phyloP scores from a whole-genome alignment of 2,329 filamentous ascomycete genomes.

The Sclerotinia sclerotiorum region DNA sequence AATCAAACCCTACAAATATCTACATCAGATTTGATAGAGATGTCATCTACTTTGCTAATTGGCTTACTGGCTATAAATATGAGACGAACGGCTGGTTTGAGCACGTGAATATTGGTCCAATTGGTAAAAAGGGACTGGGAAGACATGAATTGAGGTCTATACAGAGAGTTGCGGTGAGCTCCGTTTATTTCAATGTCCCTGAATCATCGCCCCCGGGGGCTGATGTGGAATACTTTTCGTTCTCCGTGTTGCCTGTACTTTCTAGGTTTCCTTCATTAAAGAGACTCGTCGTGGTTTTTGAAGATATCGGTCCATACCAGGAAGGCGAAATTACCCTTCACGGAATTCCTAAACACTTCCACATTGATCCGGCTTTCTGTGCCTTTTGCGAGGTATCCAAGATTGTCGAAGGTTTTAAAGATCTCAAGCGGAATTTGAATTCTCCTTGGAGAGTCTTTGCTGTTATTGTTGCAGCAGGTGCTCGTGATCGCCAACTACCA shows the following conservation, averaged over 20 bases:
- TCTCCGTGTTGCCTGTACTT: background rate
- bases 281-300: conserved; percentile 6
- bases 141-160: background rate
- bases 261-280: background rate
- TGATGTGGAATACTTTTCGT: background rate
- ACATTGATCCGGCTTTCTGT: background rate
- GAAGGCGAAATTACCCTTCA: background rate
- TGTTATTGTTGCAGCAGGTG: background rate
- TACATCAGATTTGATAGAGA: conserved; percentile 12
- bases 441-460: background rate
- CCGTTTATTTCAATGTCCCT: conserved; percentile 1
- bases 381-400: background rate
- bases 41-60: conserved; percentile 3
- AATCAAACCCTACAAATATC: background rate
- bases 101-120: background rate
- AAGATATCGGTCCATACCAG: conserved; percentile 11
- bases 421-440: background rate
- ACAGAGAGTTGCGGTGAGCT: conserved; percentile 7
- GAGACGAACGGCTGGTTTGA: background rate
- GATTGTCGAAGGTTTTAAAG: background rate
- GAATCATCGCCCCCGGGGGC: too few species aligned
- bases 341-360: background rate
- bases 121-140: conserved; percentile 15
- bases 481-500: background rate
- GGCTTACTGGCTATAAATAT: conserved; percentile 4